Conservation (phyloP, 176 grass and related monocot species). For the Triticum turgidum region DNA sequence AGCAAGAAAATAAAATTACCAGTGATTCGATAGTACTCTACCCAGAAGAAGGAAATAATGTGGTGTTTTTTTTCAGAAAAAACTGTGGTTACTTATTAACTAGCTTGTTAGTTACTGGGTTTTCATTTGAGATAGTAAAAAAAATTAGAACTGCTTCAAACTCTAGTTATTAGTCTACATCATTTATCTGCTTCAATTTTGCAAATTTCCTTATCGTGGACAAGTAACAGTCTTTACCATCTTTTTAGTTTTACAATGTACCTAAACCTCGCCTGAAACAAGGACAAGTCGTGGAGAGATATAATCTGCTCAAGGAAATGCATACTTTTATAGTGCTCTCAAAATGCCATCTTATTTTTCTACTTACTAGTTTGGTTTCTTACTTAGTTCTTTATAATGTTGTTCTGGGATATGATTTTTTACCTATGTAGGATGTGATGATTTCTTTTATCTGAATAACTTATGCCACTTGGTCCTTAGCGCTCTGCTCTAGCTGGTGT, state of each 20-base stretch:
- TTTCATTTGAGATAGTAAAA: too few species aligned
- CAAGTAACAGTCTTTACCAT: background rate
- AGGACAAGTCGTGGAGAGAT: background rate
- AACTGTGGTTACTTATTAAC: too few species aligned
- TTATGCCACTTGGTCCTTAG: constrained; percentile 33
- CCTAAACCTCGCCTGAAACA: background rate
- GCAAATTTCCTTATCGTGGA: background rate
- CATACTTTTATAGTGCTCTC: background rate
- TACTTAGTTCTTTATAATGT: background rate
- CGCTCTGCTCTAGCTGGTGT: constrained; percentile 56
- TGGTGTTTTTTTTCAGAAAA: too few species aligned
- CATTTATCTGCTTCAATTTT: background rate
- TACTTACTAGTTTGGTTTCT: background rate
- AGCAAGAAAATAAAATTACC: background rate
- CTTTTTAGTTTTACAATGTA: background rate
- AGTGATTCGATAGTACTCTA: too few species aligned
- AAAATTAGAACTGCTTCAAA: background rate
- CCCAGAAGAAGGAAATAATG: too few species aligned
- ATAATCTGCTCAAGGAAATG: background rate
- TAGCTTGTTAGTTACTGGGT: too few species aligned
- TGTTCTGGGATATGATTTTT: background rate
- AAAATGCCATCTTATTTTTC: too few species aligned
- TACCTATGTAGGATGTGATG: background rate
- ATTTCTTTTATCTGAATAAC: constrained; percentile 11
- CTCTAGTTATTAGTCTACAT: constrained; percentile 2